These are phyloP conservation scores for Nectriaceae sp. DNA, from an alignment of 2,329 filamentous ascomycete species.

Conservation along the genomic window DNA sequence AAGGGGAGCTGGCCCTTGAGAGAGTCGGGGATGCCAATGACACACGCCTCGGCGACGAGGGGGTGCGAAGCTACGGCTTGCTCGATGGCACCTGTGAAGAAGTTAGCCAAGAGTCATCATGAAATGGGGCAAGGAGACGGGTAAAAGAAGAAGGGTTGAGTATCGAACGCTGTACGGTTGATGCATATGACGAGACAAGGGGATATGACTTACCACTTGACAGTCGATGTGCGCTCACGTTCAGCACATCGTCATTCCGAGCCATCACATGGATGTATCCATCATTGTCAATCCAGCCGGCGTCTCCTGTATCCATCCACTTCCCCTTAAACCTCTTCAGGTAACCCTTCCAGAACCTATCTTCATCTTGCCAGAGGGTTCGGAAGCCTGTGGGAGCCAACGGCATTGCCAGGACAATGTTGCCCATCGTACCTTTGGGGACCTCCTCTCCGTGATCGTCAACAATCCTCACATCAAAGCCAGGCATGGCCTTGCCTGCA, in stretches of 20 bases:
- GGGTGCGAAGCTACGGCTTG: conserved; percentile 86
- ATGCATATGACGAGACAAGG: not conserved
- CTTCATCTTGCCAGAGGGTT: conserved; percentile 82
- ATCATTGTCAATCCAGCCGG: conserved; percentile 80
- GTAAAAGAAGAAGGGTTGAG: not conserved
- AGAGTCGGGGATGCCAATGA: conserved; percentile 81
- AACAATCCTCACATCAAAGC: conserved; percentile 84
- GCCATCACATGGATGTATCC: conserved; percentile 67
- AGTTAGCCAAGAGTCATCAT: not conserved
- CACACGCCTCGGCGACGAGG: conserved; percentile 77
- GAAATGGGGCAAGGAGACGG: not conserved
- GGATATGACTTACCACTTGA: conserved; percentile 67
- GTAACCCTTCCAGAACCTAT: conserved; percentile 84
- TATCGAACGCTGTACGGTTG: not conserved
- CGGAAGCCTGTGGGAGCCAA: conserved; percentile 85
- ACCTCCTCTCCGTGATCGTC: conserved; percentile 78
- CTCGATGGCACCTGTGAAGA: conserved; percentile 72
- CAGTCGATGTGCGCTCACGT: conserved; percentile 90
- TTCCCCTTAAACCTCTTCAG: conserved; percentile 76
- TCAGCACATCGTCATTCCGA: conserved; percentile 82
- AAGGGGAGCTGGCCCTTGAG: conserved; percentile 92
- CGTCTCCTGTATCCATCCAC: conserved; percentile 91
- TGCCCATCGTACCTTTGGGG: conserved; percentile 76
- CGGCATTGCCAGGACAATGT: conserved; percentile 83
- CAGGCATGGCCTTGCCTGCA: conserved; percentile 88